These are phyloP conservation scores for Cucumis sativus DNA, from an alignment of 306 rosid genomes.

Conservation along the genomic window DNA sequence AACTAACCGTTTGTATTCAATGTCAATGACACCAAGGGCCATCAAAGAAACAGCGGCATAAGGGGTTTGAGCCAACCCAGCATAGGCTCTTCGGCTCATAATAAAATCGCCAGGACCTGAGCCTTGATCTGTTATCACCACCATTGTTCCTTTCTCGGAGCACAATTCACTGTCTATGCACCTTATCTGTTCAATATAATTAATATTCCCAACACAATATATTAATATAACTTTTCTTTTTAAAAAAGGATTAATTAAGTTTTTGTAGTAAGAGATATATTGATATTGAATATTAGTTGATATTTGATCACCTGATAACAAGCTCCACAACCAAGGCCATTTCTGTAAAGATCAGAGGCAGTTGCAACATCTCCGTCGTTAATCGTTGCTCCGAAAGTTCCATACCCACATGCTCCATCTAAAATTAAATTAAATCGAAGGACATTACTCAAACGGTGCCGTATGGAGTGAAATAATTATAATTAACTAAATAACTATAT, in stretches of 20 bases:
- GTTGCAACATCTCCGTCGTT: slow-evolving; percentile 86
- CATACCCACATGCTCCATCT: slow-evolving; percentile 81
- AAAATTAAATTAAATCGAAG: background rate
- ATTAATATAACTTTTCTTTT: too few relatives aligned
- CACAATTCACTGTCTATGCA: slow-evolving; percentile 55
- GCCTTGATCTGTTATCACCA: slow-evolving; percentile 75
- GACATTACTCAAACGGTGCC: background rate
- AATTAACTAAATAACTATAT: too few relatives aligned
- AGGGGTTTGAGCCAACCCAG: slow-evolving; percentile 53
- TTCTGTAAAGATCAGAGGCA: slow-evolving; percentile 59
- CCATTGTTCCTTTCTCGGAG: slow-evolving; percentile 51
- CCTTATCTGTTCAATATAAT: slow-evolving; percentile 39
- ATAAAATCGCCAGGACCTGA: slow-evolving; percentile 51
- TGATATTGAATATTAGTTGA: background rate
- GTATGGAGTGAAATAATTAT: background rate
- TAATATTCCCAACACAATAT: background rate
- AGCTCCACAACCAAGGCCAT: slow-evolving; percentile 90
- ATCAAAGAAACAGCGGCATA: slow-evolving; percentile 40
- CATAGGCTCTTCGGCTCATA: slow-evolving; percentile 58
- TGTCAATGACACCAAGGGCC: slow-evolving; percentile 47
- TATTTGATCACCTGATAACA: slow-evolving; percentile 63
- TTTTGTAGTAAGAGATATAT: too few relatives aligned
- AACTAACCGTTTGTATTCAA: slow-evolving; percentile 52
- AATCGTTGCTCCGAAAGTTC: slow-evolving; percentile 76
- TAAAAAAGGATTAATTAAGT: too few relatives aligned